Conservation (phyloP, 192 early-diverging fungal genomes). For the Podochytrium sp. region DNA sequence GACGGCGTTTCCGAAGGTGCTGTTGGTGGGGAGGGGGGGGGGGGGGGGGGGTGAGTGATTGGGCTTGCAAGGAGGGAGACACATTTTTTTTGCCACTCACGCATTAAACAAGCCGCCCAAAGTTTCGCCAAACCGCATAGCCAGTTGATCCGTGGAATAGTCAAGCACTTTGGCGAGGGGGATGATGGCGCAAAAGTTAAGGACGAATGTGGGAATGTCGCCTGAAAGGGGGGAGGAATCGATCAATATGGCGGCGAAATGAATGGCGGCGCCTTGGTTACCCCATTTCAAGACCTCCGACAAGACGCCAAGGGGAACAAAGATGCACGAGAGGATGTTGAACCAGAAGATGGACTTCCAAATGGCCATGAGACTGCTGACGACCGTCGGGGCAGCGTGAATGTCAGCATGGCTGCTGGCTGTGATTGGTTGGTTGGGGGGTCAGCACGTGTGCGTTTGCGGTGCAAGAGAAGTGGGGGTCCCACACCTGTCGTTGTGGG, state of each 20-base stretch:
- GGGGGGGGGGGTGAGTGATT: no score
- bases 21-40: not conserved
- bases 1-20: conserved; percentile 83
- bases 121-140: conserved; percentile 15
- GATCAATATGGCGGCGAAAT: not conserved
- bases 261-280: no score
- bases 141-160: conserved; percentile 80
- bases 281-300: conserved; percentile 69
- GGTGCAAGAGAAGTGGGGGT: no score
- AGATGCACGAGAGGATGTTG: conserved; percentile 71
- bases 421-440: no score
- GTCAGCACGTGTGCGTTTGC: no score
- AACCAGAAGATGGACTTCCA: conserved; percentile 18
- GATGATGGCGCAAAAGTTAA: conserved; percentile 89
- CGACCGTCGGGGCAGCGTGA: not conserved
- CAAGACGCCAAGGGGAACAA: conserved; percentile 81
- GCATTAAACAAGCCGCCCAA: conserved; percentile 18
- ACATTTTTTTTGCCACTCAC: no score
- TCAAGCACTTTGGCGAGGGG: conserved; percentile 88
- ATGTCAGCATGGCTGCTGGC: not conserved
- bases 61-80: no score
- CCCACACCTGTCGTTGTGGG: no score
- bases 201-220: conserved; percentile 67
- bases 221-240: not conserved
- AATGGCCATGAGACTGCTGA: not conserved